Conservation (phyloP, 331 rosid species). For the Prunus yedoensis region DNA sequence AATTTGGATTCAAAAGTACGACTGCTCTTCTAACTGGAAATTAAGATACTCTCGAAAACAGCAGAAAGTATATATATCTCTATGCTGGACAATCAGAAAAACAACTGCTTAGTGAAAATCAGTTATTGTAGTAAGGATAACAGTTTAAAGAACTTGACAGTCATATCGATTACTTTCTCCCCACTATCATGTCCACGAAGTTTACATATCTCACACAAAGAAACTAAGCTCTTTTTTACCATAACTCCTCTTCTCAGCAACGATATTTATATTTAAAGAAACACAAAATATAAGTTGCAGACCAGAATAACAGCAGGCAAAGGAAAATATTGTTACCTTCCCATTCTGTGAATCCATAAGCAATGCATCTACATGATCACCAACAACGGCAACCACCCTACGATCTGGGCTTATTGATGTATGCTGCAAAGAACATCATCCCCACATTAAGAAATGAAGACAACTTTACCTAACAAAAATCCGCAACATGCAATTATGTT, state of each 20-base stretch:
- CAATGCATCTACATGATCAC: constrained; percentile 76
- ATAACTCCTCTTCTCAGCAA: not conserved
- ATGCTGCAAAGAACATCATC: constrained; percentile 58
- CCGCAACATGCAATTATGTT: constrained; percentile 9
- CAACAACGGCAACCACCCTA: constrained; percentile 76
- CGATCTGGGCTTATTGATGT: constrained; percentile 87
- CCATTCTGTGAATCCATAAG: constrained; percentile 89
- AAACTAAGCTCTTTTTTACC: not conserved
- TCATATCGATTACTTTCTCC: too few relatives aligned
- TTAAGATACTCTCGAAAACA: not conserved
- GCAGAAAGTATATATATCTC: not conserved
- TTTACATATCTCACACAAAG: too few relatives aligned
- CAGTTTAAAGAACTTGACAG: not conserved
- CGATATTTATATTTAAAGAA: not conserved
- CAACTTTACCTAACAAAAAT: not conserved
- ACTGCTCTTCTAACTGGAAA: not conserved
- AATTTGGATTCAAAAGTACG: not conserved
- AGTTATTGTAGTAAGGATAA: not conserved
- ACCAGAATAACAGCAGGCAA: not conserved
- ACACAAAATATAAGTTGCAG: not conserved
- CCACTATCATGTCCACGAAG: too few relatives aligned
- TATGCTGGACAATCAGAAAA: not conserved
- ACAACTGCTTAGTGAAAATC: not conserved
- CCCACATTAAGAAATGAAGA: constrained; percentile 10
- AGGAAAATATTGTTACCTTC: constrained; percentile 46